These are phyloP conservation scores for Tripterygium wilfordii DNA, from an alignment of 177 flowering plant genomes.

Conservation along the genomic window DNA sequence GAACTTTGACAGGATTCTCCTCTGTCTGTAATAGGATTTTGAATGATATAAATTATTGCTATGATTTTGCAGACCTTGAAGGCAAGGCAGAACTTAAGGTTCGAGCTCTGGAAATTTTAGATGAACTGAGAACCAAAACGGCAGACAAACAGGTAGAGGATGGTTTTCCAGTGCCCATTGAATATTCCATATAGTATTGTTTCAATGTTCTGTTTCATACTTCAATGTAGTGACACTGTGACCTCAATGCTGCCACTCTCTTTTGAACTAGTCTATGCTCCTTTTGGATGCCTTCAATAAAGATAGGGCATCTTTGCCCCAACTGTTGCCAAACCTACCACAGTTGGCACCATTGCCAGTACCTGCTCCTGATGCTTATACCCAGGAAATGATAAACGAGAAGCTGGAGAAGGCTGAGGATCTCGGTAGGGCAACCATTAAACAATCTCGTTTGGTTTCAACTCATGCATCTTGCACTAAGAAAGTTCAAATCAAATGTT, in stretches of 20 bases:
- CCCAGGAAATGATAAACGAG: conserved; percentile 97
- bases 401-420: conserved; percentile 94
- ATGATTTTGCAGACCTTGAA: conserved; percentile 66
- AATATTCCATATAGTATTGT: too few species aligned
- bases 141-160: conserved; percentile 49
- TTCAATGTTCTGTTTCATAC: too few species aligned
- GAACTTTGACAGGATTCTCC: too few species aligned
- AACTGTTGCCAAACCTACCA: conserved; percentile 77
- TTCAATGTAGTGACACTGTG: background rate
- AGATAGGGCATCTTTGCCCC: conserved; percentile 94
- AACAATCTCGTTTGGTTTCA: background rate
- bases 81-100: conserved; percentile 85
- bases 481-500: background rate
- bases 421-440: conserved; percentile 52
- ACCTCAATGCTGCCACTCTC: too few species aligned
- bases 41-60: background rate
- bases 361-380: conserved; percentile 76
- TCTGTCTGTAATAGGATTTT: too few species aligned
- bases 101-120: conserved; percentile 74
- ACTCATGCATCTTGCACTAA: background rate
- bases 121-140: conserved; percentile 85
- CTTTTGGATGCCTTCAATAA: conserved; percentile 97
- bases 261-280: conserved; percentile 66
- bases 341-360: conserved; percentile 63
- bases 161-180: background rate